Base-by-base conservation (phyloP, 225 moss, liverwort and hornwort genomes). In the Lunularia cruciata region DNA sequence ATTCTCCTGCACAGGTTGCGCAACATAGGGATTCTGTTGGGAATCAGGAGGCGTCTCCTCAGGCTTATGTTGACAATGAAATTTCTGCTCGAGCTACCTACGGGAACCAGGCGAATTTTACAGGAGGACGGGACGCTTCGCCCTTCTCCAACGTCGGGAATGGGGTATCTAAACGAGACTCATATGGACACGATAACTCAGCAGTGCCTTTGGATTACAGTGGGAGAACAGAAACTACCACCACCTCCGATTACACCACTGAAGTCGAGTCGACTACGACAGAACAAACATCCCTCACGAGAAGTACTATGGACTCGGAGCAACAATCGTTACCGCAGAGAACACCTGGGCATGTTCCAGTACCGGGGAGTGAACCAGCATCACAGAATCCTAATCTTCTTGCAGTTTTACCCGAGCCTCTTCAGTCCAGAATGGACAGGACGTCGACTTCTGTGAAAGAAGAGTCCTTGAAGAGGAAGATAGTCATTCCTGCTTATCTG, bases 401-500 rank as follows among this genome's bases (percentile, higher is more conserved):
- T 35, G 11, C 28, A 3, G 3, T 10, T 30, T 43, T 76, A 70
- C 81, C 73, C 33, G 32, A 58, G 18, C 63, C 36, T 37, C 71
- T 59, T 43, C 35, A 57, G 47, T 27, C 81, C 51, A 45, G 19
- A 3, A 11, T 73, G 1, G 22, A 26, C 42, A 56, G 46, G 7
- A 3, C 46, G 3, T 7, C 32, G 14, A 65, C 45, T 0, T 25
- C 0, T 8, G 0, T 71, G 11, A 81, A 74, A 42, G 82, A 80
- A 27, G 84, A 76, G 3, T 78, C 78, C 3, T 6, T 88, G 28
- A 85, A 77, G 42, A 40, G 33, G 20, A 70, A 63, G 33, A 61
- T 81, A n/a, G 60, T 68, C 22, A 76, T 88, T 74, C 87, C 85
- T 31, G 49, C 62, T 0, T 79, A 88, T 57, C 25, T 88, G 37